Evolutionary conservation across 495 filamentous ascomycete genomes (phyloP), one percentile per base, ranked within the genome.

Genomic region (Hypoxylon lenormandii): DNA sequence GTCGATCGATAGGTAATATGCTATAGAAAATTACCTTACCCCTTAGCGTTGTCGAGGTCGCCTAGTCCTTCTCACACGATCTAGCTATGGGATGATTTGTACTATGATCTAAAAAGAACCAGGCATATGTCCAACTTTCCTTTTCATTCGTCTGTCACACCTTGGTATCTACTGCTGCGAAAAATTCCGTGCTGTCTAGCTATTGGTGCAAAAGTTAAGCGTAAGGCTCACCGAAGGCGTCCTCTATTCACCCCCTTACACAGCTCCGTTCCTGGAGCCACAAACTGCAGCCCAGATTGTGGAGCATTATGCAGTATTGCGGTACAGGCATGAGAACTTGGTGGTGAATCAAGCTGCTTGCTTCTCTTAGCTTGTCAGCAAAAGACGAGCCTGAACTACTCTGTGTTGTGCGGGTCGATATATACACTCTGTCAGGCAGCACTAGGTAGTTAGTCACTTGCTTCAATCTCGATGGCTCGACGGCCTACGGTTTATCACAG

Each of bases 251-350:
- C 64, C 58, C 64, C 64, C 64, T 69, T 60, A 64, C 69, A 52
- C 48, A 64, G 49, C 38, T 48, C 64, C 50, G 64, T 69, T 64
- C 59, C 63, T 61, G 43, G 54, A 55, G 38, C 64, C 54, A 58
- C 43, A 66, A 59, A 66, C 45, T 71, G 68, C 68, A 71, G 68
- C 68, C 68, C 68, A 58, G 68, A 71, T 71, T 53, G 68, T 71
- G 68, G 68, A 66, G 38, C 62, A 59, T 38, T 19, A 49, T 63
- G 57, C 58, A 71, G 46, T 18, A 63, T 49, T 52, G 48, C 48
- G 48, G 57, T 63, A 59, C 53, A 54, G 42, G 47, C 48, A 47
- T 61, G 65, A 57, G 58, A 38, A 66, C 22, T 56, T 49, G 42
- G 47, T 59, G 45, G n/a, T 23, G 55, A 45, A 36, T n/a, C n/a